These are phyloP conservation scores for Phragmites australis DNA, from an alignment of 176 grass and related monocot species.

Conservation along the genomic window DNA sequence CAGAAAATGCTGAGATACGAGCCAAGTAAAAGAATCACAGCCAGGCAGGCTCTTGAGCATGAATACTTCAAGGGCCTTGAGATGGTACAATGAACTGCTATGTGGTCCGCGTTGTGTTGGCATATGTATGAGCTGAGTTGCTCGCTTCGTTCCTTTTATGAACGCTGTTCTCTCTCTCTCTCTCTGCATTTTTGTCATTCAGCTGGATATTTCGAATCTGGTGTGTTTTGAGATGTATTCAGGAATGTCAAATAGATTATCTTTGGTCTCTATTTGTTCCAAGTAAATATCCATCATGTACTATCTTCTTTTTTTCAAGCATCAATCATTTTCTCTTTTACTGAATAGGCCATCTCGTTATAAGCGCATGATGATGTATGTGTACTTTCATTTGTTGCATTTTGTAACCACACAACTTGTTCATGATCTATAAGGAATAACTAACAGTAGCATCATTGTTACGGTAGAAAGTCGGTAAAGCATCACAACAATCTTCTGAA, in stretches of 20 bases:
- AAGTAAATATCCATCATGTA: slow-evolving; percentile 47
- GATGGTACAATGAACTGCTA: slow-evolving; percentile 54
- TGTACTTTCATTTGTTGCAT: not conserved
- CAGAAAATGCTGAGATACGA: slow-evolving; percentile 91
- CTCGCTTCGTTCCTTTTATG: slow-evolving; percentile 40
- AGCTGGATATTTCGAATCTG: slow-evolving; percentile 45
- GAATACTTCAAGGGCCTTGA: slow-evolving; percentile 93
- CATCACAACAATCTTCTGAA: not conserved
- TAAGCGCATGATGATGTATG: too few relatives aligned
- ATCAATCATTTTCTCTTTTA: not conserved
- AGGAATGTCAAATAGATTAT: slow-evolving; percentile 51
- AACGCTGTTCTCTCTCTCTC: slow-evolving; percentile 12
- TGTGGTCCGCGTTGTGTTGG: slow-evolving; percentile 26
- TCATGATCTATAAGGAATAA: not conserved
- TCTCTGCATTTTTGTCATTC: slow-evolving; percentile 40
- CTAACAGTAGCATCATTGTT: not conserved
- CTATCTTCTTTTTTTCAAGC: not conserved
- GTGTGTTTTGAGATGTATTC: slow-evolving; percentile 49
- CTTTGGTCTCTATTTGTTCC: slow-evolving; percentile 45
- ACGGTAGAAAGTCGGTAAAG: not conserved
- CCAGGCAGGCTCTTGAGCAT: slow-evolving; percentile 72
- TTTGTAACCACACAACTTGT: not conserved
- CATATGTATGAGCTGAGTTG: slow-evolving; percentile 45
- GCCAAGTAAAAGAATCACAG: slow-evolving; percentile 87
- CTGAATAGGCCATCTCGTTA: not conserved